Evolutionary conservation across 148 eudicot species (phyloP), one percentile per base, ranked within the genome.

Genomic region (Dysphania ambrosioides): DNA sequence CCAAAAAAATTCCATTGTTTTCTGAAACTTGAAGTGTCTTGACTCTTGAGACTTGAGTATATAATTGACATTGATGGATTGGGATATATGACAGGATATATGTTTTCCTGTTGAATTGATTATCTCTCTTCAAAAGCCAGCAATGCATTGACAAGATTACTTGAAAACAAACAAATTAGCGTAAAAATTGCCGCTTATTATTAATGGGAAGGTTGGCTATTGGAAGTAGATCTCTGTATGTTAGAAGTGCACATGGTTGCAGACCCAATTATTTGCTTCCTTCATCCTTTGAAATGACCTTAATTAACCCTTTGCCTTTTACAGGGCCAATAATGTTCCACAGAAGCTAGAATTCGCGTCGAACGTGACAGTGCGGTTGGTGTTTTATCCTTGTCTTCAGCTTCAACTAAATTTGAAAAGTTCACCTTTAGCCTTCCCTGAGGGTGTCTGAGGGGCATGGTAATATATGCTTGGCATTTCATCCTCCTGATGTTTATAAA

Each of bases 231-330:
- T 53, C 23, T 53, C 35, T 61, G 21, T 61, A 61, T 26, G 12
- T 29, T 61, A 16, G 40, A 63, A 63, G 3, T 63, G 42, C 67
- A 63, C 42, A 63, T 63, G 67, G 41, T 34, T 63, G 24, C 67
- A 34, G 67, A 63, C 35, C 23, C 67, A 32, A 63, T 32, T 19
- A 32, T 61, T 57, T 57, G 30, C 61, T 24, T 57, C 61, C 29
- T 8, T 57, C 31, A 5, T 23, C 61, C 61, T 57, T n/a, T n/a
- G 15, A 57, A 57, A 26, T 57, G 9, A 57, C 61, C 9, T 19
- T 23, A 42, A 60, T 19, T 23, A 42, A 60, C 2, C 1, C 35
- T 27, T 63, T 34, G 42, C 35, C 8, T 63, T 7, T 19, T 18
- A 63, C 18, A 32, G 2, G 67, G 34, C 67, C 41, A 63, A 63